Evolutionary conservation across 148 eudicot genomes (phyloP), one percentile per base, ranked within the genome.

Genomic region (Vaccinium corymbosum): DNA sequence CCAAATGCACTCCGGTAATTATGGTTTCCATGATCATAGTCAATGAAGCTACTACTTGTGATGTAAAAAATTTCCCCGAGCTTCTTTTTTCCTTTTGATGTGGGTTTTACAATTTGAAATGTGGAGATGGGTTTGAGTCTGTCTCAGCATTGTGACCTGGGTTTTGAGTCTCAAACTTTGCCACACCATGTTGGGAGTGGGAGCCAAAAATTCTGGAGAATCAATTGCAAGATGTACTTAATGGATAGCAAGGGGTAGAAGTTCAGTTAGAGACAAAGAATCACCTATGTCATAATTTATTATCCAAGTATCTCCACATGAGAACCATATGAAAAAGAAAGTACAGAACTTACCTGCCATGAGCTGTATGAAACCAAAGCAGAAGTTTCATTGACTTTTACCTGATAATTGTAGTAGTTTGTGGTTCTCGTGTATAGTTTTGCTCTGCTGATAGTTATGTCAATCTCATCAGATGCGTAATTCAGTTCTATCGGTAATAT

Each of bases 1-100:
- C 80, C 9, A 88, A 92, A 86, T 95, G 98, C 88, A 87, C 76
- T 38, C 90, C 90, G 93, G 98, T 93, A 90, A 68, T 50, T 80
- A n/a, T 78, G 17, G 6, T 59, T 68, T 48, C 10, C 11, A 7
- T 11, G 3, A 22, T 10, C 25, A 6, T 2, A 49, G 29, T 66
- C 53, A 10, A 74, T 17, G 22, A 11, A 66, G 78, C 5, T 16
- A 74, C 22, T 76, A 22, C 22, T n/a, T 78, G 1, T 51, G 50
- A 78, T 78, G n/a, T 27, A 27, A 27, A 78, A 55, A 29, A 29
- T 35, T 35, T 25, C 66, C 81, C 32, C 2, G 2, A 62, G 53
- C 64, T 81, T 76, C 29, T 25, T 42, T 52, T 20, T 19, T 61
- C 35, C 4, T 15, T 66, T 9, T 64, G 72, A 3, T 25, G 7